Conservation (phyloP, 176 grass and related monocot genomes). For the Oryza brachyantha region DNA sequence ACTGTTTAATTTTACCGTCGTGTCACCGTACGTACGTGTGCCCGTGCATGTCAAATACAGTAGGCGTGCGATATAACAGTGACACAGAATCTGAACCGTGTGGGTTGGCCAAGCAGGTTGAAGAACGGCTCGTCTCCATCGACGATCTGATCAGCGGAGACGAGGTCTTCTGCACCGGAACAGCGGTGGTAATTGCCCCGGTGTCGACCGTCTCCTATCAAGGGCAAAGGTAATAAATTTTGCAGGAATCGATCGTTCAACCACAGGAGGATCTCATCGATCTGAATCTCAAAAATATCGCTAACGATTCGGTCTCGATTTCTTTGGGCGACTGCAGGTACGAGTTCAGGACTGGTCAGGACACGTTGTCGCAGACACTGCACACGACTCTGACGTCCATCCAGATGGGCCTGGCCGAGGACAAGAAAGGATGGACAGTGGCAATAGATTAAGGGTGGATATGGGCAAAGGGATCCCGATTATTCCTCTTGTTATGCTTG, state of each 20-base stretch:
- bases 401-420: constrained; percentile 75
- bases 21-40: too few species aligned
- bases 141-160: constrained; percentile 65
- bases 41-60: too few species aligned
- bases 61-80: too few species aligned
- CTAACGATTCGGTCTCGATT: background rate
- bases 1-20: too few species aligned
- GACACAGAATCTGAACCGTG: too few species aligned
- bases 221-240: constrained; percentile 57
- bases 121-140: constrained; percentile 68
- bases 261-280: background rate
- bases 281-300: background rate
- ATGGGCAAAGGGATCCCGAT: background rate
- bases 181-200: constrained; percentile 77
- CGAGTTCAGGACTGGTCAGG: constrained; percentile 59
- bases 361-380: constrained; percentile 52
- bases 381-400: constrained; percentile 66
- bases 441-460: constrained; percentile 35
- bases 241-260: background rate
- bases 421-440: constrained; percentile 73
- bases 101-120: constrained; percentile 47
- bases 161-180: constrained; percentile 96
- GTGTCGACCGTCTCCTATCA: constrained; percentile 59
- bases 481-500: background rate
- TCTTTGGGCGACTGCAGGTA: constrained; percentile 34